Conservation (phyloP, 2,329 filamentous ascomycete species). For the Nemania serpens region DNA sequence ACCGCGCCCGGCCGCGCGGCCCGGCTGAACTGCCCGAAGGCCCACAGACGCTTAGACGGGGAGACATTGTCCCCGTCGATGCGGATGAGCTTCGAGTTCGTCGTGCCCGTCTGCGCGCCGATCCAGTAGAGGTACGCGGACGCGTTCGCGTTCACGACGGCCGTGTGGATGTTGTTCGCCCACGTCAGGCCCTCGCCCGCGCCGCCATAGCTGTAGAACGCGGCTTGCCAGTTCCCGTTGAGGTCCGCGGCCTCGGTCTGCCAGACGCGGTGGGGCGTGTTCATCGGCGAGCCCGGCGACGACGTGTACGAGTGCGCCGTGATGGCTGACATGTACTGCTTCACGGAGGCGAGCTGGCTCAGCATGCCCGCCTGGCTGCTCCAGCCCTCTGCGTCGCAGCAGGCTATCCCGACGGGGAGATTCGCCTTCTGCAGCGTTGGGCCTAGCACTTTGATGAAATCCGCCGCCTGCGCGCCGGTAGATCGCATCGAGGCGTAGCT, state of each 20-base stretch:
- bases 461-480: slow-evolving; percentile 41
- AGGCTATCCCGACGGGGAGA: slow-evolving; percentile 33
- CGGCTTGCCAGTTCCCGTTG: slow-evolving; percentile 41
- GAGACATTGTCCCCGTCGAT: slow-evolving; percentile 22
- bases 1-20: slow-evolving; percentile 26
- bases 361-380: slow-evolving; percentile 22
- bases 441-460: slow-evolving; percentile 47
- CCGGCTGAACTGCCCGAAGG: slow-evolving; percentile 30
- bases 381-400: slow-evolving; percentile 32
- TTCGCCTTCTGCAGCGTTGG: slow-evolving; percentile 46
- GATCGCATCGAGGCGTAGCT: slow-evolving; percentile 45
- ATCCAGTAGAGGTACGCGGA: slow-evolving; percentile 53
- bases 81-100: slow-evolving; percentile 29
- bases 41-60: slow-evolving; percentile 24
- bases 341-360: slow-evolving; percentile 29
- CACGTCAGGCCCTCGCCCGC: slow-evolving; percentile 46
- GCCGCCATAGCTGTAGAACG: slow-evolving; percentile 49
- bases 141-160: slow-evolving; percentile 50
- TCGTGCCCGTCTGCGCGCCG: slow-evolving; percentile 24
- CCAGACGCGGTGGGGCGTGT: slow-evolving; percentile 47
- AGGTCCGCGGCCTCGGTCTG: slow-evolving; percentile 53
- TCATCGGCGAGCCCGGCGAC: slow-evolving; percentile 34
- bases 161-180: slow-evolving; percentile 46
- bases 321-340: slow-evolving; percentile 47
- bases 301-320: slow-evolving; percentile 46